Conservation (phyloP, 495 filamentous ascomycete species). For the Neurospora tetrasperma region DNA sequence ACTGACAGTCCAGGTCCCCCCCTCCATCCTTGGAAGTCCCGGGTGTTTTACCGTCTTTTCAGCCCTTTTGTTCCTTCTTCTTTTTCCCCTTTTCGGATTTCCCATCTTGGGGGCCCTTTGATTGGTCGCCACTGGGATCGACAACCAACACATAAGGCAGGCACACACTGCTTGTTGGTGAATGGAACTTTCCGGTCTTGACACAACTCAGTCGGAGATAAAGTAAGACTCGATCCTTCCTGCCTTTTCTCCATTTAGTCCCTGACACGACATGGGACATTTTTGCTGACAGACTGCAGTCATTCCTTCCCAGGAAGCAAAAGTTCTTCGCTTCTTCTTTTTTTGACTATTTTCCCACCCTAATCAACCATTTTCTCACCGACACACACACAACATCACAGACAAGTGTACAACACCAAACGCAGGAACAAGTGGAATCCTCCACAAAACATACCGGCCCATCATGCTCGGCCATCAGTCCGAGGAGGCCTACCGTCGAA, state of each 20-base stretch:
- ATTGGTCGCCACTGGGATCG: not conserved
- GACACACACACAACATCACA: not conserved
- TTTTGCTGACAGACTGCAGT: not conserved
- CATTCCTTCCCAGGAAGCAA: not conserved
- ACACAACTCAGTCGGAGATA: not conserved
- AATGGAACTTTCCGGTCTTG: not conserved
- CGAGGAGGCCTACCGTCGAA: slow-evolving; percentile 15
- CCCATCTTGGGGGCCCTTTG: not conserved
- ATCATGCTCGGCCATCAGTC: slow-evolving; percentile 8
- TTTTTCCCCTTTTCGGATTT: not conserved
- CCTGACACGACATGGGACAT: not conserved
- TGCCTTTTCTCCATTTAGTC: not conserved
- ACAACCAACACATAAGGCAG: not conserved
- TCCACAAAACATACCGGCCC: not conserved
- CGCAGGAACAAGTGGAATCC: slow-evolving; percentile 6
- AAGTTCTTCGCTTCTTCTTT: not conserved
- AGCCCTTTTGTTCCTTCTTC: not conserved
- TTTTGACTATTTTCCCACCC: not conserved
- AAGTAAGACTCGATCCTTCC: not conserved
- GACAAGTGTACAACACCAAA: not conserved
- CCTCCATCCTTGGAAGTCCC: not conserved
- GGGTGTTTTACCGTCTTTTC: not conserved
- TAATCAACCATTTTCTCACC: not conserved
- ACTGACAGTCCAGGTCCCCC: too few relatives aligned
- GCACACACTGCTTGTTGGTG: not conserved